Percentiles rank a stretch among this genome's conserved stretches.
Evolutionary conservation across 106 monocot species (phyloP).

Genomic region (Dendrobium officinale): DNA sequence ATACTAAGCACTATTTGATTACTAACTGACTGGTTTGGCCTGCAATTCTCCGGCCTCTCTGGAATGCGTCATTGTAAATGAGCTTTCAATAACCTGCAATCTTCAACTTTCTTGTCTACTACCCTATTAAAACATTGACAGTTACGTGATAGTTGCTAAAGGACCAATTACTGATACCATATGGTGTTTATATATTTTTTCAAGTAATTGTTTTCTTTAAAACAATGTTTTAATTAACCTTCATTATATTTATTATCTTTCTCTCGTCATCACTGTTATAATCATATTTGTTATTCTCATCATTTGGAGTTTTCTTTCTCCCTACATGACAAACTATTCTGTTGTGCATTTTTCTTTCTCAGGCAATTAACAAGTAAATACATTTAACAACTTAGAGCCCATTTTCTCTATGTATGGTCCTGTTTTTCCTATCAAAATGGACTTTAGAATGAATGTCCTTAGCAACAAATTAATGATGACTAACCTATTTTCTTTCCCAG

Average conservation of each 20-base stretch:
- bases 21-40: neutral
- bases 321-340: neutral
- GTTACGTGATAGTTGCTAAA: neutral
- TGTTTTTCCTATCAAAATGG: neutral
- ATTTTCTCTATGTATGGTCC: neutral
- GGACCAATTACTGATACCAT: neutral
- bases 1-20: neutral
- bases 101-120: neutral
- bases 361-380: neutral
- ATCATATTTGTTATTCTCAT: neutral
- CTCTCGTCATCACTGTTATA: neutral
- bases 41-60: neutral
- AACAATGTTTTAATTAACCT: neutral
- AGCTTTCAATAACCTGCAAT: neutral
- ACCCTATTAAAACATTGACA: neutral
- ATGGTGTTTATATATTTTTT: neutral
- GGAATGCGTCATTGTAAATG: neutral
- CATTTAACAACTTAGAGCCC: neutral
- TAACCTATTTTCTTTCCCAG: slow-evolving; percentile 19
- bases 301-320: neutral
- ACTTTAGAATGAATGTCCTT: neutral
- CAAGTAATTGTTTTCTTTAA: neutral
- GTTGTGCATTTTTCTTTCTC: neutral
- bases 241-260: neutral
- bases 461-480: neutral